A percentile compares a stretch with the other conserved stretches of the same genome.
Evolutionary conservation across 371 early-diverging fungal genomes (phyloP).

Genomic region (Mortierella sp.): DNA sequence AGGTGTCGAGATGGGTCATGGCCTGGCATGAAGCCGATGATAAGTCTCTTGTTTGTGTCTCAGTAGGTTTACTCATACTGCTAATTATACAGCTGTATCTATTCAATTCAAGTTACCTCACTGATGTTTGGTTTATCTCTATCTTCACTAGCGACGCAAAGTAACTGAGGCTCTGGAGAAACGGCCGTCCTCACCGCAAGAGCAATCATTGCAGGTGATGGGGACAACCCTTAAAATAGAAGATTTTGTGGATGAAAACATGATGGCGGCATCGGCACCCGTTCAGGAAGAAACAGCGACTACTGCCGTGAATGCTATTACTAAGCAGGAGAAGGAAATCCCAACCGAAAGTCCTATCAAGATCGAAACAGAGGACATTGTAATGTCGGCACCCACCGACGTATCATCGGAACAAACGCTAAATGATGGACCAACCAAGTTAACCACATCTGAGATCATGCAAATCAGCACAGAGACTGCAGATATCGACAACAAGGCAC

Average conservation of each 20-base stretch:
- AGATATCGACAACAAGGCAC: conserved; percentile 31
- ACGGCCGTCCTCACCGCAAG: conserved; percentile 1
- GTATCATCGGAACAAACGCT: conserved; percentile 4
- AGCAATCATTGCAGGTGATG: conserved; percentile 21
- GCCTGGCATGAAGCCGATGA: conserved; percentile 86
- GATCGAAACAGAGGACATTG: conserved; percentile 43
- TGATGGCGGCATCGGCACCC: conserved; percentile 32
- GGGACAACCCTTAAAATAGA: conserved; percentile 38
- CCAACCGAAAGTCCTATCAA: conserved; percentile 28
- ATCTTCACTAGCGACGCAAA: conserved; percentile 23
- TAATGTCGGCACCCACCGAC: conserved; percentile 18
- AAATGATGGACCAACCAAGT: conserved; percentile 4
- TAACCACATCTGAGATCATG: conserved; percentile 4
- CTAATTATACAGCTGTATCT: neutral
- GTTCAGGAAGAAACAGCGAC: conserved; percentile 46
- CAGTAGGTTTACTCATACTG: conserved; percentile 55
- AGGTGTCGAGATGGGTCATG: conserved; percentile 79
- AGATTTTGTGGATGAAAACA: conserved; percentile 42
- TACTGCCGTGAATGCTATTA: conserved; percentile 62
- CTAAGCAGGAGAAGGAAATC: conserved; percentile 62
- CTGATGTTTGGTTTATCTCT: neutral
- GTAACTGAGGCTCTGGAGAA: neutral
- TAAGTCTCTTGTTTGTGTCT: conserved; percentile 76
- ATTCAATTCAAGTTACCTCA: neutral
- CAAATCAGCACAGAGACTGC: neutral